These are phyloP conservation scores for Sporisorium graminicola DNA, from an alignment of 1,284 basidiomycete genomes.

Conservation along the genomic window DNA sequence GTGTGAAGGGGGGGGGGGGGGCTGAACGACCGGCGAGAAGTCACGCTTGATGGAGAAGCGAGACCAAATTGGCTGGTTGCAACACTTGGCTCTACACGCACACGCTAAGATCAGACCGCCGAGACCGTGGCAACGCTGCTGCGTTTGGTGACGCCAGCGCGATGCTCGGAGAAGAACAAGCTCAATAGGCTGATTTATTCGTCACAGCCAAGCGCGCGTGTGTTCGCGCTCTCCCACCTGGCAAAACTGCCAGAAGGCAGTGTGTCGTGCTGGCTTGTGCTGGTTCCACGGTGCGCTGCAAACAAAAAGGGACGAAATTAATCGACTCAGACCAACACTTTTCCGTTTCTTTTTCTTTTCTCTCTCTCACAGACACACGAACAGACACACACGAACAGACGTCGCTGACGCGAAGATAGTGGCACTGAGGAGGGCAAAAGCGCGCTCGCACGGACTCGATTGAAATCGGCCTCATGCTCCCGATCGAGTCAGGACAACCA, in stretches of 20 bases:
- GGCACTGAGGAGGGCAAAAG: background rate
- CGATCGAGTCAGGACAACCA: too few species aligned
- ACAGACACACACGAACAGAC: background rate
- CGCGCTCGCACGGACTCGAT: conserved; percentile 10
- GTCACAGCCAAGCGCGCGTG: conserved; percentile 7
- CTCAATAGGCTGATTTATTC: background rate
- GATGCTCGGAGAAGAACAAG: background rate
- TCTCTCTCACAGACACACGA: background rate
- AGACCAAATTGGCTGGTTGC: background rate
- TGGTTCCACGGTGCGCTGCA: background rate
- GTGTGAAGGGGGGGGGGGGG: background rate
- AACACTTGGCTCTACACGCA: background rate
- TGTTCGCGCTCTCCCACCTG: background rate
- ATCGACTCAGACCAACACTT: conserved; percentile 9
- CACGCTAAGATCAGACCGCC: background rate
- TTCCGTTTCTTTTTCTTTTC: background rate
- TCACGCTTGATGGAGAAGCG: background rate
- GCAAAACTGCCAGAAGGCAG: background rate
- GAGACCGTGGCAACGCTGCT: conserved; percentile 9
- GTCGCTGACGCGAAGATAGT: conserved; percentile 2
- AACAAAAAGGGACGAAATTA: background rate
- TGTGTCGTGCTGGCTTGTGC: conserved; percentile 3
- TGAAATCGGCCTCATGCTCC: background rate
- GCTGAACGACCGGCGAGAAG: background rate
- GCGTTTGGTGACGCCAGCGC: background rate